A percentile compares a stretch with the other conserved stretches of the same genome.
Conservation (phyloP, 2,329 filamentous ascomycete genomes). For the Fusarium phyllophilum region DNA sequence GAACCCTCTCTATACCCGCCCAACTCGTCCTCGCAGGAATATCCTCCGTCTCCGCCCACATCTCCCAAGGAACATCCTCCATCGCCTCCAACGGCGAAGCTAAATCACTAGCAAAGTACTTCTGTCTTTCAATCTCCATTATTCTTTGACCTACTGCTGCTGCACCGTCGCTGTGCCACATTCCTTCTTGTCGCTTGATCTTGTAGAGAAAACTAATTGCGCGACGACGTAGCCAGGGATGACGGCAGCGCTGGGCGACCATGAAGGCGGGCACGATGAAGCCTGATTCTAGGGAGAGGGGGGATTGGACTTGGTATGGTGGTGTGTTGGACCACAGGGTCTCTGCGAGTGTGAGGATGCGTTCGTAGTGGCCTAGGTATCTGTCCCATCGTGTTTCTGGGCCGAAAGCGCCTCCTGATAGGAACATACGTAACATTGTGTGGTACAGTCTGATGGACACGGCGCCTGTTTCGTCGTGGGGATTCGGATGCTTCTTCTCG, state of each 20-base stretch:
- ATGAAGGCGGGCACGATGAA: conserved; percentile 47
- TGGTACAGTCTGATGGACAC: conserved; percentile 47
- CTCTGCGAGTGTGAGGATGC: conserved; percentile 37
- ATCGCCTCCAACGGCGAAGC: neutral
- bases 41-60: conserved; percentile 27
- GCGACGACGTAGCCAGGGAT: conserved; percentile 44
- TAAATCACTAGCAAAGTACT: conserved; percentile 29
- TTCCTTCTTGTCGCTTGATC: conserved; percentile 47
- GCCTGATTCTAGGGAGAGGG: conserved; percentile 48
- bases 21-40: conserved; percentile 29
- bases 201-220: conserved; percentile 39
- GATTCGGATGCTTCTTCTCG: conserved; percentile 16
- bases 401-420: conserved; percentile 34
- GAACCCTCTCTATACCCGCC: conserved; percentile 35
- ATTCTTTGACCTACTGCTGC: conserved; percentile 37
- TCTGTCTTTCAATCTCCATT: conserved; percentile 38
- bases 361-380: conserved; percentile 44
- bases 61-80: conserved; percentile 37
- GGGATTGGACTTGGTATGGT: conserved; percentile 24
- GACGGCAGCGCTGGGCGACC: conserved; percentile 43
- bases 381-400: conserved; percentile 46
- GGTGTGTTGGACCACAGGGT: conserved; percentile 26
- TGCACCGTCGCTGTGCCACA: conserved; percentile 47
- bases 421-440: conserved; percentile 31
- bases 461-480: conserved; percentile 23